phyloP scores from a whole-genome alignment of 78 protist genomes.

The Pigoraptor vietnamica region DNA sequence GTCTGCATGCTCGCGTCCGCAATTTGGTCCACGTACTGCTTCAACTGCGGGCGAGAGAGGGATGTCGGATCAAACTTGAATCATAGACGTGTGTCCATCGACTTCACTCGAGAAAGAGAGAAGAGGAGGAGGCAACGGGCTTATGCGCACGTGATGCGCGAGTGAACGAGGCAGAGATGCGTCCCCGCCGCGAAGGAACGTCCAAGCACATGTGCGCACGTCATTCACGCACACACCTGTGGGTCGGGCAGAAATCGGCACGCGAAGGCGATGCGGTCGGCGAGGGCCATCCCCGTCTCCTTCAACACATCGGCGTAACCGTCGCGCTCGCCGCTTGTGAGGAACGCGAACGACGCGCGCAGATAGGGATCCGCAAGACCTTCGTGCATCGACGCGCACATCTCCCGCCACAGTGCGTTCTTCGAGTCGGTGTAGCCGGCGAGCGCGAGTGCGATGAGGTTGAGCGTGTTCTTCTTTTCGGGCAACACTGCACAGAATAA shows the following conservation, averaged over 20 bases:
- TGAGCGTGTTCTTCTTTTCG: neutral
- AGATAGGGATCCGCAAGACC: conserved; percentile 36
- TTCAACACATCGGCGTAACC: conserved; percentile 11
- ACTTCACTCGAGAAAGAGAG: too few relatives aligned
- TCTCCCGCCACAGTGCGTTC: conserved; percentile 35
- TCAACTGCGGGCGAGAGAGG: neutral
- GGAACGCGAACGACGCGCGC: conserved; percentile 47
- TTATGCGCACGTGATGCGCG: too few relatives aligned
- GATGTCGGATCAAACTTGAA: neutral
- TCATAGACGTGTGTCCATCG: too few relatives aligned
- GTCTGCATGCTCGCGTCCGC: neutral
- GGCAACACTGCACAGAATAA: neutral
- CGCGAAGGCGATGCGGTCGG: conserved; percentile 55
- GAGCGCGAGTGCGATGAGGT: conserved; percentile 47
- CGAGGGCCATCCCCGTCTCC: conserved; percentile 27
- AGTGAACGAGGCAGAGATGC: too few relatives aligned
- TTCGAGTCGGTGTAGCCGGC: conserved; percentile 44
- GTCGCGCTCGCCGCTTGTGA: conserved; percentile 15
- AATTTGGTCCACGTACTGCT: neutral
- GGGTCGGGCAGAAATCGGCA: conserved; percentile 47
- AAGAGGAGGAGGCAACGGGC: neutral
- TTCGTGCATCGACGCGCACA: conserved; percentile 23
- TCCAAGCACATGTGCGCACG: too few relatives aligned
- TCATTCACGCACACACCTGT: neutral
- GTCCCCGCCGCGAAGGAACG: neutral